A percentile compares a stretch with the other conserved stretches of the same genome.
These are phyloP conservation scores for Colletotrichum kahawae DNA, from an alignment of 2,329 filamentous ascomycete genomes.

Conservation along the genomic window DNA sequence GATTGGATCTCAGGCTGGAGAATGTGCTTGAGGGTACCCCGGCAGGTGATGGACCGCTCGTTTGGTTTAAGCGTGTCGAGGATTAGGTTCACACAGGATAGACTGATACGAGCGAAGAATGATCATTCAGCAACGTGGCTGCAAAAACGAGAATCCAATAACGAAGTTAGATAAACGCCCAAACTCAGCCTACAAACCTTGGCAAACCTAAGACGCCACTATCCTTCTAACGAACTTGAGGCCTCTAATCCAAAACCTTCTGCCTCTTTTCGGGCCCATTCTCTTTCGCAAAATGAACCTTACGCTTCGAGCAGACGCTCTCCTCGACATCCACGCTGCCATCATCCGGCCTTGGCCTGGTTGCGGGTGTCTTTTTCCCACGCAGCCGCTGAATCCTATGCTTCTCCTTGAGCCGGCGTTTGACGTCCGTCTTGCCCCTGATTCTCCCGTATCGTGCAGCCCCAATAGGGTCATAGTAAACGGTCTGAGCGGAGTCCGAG, in stretches of 20 bases:
- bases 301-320: neutral
- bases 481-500: neutral
- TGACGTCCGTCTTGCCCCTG: neutral
- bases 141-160: neutral
- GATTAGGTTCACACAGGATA: neutral
- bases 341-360: neutral
- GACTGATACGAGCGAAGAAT: neutral
- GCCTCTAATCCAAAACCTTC: neutral
- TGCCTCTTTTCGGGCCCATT: neutral
- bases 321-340: neutral
- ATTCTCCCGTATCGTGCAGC: neutral
- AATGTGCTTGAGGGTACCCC: neutral
- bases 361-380: neutral
- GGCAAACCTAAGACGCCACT: neutral
- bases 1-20: neutral
- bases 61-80: neutral
- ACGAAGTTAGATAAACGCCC: neutral
- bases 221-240: neutral
- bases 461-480: neutral
- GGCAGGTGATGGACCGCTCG: neutral
- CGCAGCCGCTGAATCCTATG: neutral
- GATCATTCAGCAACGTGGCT: neutral
- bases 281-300: neutral
- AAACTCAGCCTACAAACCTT: neutral
- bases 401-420: neutral